Base-by-base conservation (phyloP, 2,329 filamentous ascomycete genomes). In the Fusarium armeniacum region DNA sequence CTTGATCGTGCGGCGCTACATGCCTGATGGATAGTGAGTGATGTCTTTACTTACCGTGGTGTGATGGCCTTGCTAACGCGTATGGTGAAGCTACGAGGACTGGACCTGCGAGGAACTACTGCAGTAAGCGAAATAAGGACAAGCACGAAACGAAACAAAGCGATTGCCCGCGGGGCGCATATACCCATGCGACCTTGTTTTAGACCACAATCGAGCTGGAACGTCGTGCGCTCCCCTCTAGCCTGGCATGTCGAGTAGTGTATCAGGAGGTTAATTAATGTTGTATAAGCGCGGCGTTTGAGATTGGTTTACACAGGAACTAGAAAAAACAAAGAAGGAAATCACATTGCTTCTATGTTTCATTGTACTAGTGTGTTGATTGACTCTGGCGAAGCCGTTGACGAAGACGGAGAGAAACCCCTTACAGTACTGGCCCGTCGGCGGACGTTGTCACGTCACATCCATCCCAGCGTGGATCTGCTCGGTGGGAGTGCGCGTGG, bases 41-140 rank as follows among this genome's bases (percentile, higher is more conserved):
- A 32, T 24, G 7, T 5, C 55, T 56, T 11, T 13, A 22, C 8
- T 22, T 24, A 13, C 15, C 15, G 24, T n/a, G 22, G 45, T 16
- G 9, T 15, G 28, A 50, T 40, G 10, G 26, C 28, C 24, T 57
- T 36, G 40, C 72, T 71, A 54, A 76, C 58, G 32, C 26, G 18
- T 40, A 28, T 44, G 54, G 61, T 35, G n/a, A 72, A 95, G 92
- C 84, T 98, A 98, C 81, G 96, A 99, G 86, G 96, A 99, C 81
- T 99, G 96, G 96, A 97, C 94, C 36, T 98, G 94, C 82, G 96
- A 98, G 83, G 96, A 99, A 82, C 86, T 98, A 70, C 87, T 97
- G 58, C 87, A 89, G 80, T 89, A 80, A 76, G 79, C 75, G 57
- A 51, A 24, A 51, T 54, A 43, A 50, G 58, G 55, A 35, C 41